These are phyloP conservation scores for Fagopyrum esculentum DNA, from an alignment of 148 eudicot species.

Conservation along the genomic window DNA sequence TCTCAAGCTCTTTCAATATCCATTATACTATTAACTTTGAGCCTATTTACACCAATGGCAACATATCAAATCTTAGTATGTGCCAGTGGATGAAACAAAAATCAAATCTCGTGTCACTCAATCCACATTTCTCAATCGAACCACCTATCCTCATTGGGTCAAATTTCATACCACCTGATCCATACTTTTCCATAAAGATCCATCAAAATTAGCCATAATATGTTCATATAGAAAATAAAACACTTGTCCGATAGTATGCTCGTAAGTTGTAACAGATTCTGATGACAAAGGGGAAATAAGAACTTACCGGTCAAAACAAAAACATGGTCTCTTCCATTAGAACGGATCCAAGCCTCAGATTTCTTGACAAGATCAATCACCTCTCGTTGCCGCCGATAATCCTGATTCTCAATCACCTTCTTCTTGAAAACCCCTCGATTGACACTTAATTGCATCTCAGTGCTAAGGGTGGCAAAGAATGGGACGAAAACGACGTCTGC, in stretches of 20 bases:
- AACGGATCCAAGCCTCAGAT: conserved; percentile 65
- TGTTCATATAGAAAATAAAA: neutral
- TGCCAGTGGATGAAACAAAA: neutral
- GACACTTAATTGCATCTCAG: conserved; percentile 73
- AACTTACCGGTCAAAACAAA: conserved; percentile 84
- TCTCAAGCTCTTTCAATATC: neutral
- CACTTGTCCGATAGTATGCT: neutral
- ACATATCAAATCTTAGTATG: neutral
- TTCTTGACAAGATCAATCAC: conserved; percentile 62
- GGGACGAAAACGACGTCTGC: conserved; percentile 94
- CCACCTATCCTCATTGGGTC: neutral
- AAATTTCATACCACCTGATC: neutral
- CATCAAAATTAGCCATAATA: neutral
- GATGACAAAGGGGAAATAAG: neutral
- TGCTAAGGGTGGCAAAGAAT: conserved; percentile 83
- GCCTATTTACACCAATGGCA: neutral
- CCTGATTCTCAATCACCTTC: conserved; percentile 59
- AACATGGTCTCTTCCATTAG: conserved; percentile 92
- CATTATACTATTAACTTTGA: neutral
- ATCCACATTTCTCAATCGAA: neutral
- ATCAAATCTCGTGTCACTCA: neutral
- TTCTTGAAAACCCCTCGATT: conserved; percentile 69
- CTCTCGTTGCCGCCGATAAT: conserved; percentile 68
- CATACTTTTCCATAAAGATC: neutral
- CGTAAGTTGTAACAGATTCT: neutral